Percentiles rank a stretch among this genome's conserved stretches.
phyloP scores from a whole-genome alignment of 1,139 yeast species.

The Kodamaea arcana region DNA sequence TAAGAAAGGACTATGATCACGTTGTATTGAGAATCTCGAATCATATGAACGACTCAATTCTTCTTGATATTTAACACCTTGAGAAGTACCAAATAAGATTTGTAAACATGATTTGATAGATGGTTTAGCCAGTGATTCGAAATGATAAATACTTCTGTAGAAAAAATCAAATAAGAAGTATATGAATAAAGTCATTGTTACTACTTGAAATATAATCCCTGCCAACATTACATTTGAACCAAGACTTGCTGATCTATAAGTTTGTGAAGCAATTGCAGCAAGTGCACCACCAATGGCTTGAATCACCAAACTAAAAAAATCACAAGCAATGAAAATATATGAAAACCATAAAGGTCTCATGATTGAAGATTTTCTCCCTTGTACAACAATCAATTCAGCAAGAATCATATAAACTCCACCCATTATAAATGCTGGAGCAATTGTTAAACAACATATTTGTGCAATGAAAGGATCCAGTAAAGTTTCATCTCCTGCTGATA shows the following conservation, averaged over 20 bases:
- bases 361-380: constrained; percentile 21
- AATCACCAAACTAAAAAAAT: constrained; percentile 27
- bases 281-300: constrained; percentile 39
- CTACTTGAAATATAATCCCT: constrained; percentile 37
- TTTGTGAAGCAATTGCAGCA: constrained; percentile 24
- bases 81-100: constrained; percentile 22
- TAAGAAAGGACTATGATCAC: constrained; percentile 12
- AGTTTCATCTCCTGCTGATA: constrained; percentile 14
- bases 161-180: constrained; percentile 25
- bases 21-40: constrained; percentile 12
- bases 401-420: constrained; percentile 76
- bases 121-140: constrained; percentile 1
- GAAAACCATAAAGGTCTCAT: constrained; percentile 33
- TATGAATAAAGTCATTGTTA: constrained; percentile 33
- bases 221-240: constrained; percentile 38
- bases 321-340: constrained; percentile 33
- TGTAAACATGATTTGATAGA: constrained; percentile 9
- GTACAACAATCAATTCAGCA: constrained; percentile 27
- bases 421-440: constrained; percentile 62
- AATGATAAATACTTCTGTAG: constrained; percentile 20
- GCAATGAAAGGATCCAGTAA: constrained; percentile 23
- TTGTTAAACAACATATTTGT: constrained; percentile 32
- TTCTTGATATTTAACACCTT: constrained; percentile 14
- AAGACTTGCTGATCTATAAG: constrained; percentile 13
- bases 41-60: constrained; percentile 19